phyloP scores from a whole-genome alignment of 2,329 filamentous ascomycete species.

The Monosporascus sp. region DNA sequence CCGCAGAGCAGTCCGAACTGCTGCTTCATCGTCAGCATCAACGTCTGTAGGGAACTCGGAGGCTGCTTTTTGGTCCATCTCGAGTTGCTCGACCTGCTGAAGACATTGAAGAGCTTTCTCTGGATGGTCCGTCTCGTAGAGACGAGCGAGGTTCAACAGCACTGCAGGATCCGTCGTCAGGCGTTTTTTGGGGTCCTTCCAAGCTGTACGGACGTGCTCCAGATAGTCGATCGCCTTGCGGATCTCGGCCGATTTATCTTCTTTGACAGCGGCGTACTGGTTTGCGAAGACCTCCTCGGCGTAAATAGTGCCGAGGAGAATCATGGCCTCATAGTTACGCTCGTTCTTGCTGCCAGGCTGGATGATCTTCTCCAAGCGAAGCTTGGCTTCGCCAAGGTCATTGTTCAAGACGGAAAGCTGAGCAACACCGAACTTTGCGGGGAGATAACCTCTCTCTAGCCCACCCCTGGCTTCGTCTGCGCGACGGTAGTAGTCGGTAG shows the following conservation, averaged over 20 bases:
- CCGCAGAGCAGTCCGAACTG: slow-evolving; percentile 57
- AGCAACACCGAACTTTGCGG: slow-evolving; percentile 89
- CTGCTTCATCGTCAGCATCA: slow-evolving; percentile 56
- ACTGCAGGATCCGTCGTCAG: slow-evolving; percentile 78
- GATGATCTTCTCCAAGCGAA: slow-evolving; percentile 89
- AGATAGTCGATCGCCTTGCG: slow-evolving; percentile 83
- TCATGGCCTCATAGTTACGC: slow-evolving; percentile 76
- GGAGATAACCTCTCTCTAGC: slow-evolving; percentile 82
- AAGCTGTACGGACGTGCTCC: slow-evolving; percentile 77
- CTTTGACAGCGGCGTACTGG: slow-evolving; percentile 65
- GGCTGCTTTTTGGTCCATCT: slow-evolving; percentile 70
- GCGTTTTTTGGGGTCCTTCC: slow-evolving; percentile 90
- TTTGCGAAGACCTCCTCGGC: slow-evolving; percentile 88
- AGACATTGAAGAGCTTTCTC: slow-evolving; percentile 91
- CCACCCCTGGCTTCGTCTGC: slow-evolving; percentile 90
- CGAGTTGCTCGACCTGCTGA: slow-evolving; percentile 85
- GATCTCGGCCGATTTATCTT: slow-evolving; percentile 79
- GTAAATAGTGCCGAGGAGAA: slow-evolving; percentile 82
- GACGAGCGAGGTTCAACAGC: slow-evolving; percentile 80
- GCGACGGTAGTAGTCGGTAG: slow-evolving; percentile 80
- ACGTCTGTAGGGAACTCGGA: slow-evolving; percentile 58
- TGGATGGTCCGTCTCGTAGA: slow-evolving; percentile 81
- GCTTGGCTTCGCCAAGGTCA: slow-evolving; percentile 86
- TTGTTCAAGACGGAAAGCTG: slow-evolving; percentile 81
- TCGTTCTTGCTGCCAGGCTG: slow-evolving; percentile 65